A percentile compares a stretch with the other conserved stretches of the same genome.
Evolutionary conservation across 306 rosid genomes (phyloP).

Genomic region (Betula pendula): DNA sequence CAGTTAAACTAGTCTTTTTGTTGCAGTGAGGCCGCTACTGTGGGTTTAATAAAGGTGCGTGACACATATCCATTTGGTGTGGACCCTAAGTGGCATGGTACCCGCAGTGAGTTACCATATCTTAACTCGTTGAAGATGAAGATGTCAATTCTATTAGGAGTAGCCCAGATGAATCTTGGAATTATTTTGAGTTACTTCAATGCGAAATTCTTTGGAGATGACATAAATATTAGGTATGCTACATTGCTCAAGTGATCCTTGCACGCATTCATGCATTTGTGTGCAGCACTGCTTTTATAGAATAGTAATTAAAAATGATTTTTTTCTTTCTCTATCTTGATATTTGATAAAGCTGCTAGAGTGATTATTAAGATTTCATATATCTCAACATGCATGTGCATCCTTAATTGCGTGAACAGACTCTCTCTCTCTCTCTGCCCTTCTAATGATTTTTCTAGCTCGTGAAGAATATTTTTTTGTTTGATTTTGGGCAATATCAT

Average conservation of each 20-base stretch:
- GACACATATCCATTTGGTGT: constrained; percentile 90
- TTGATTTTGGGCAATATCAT: neutral
- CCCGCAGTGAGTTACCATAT: constrained; percentile 91
- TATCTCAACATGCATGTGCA: neutral
- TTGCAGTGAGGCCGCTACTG: constrained; percentile 62
- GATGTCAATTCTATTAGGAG: constrained; percentile 95
- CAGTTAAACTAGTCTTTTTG: constrained; percentile 9
- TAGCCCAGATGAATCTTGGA: constrained; percentile 98
- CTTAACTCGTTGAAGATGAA: constrained; percentile 98
- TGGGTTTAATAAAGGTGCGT: constrained; percentile 77
- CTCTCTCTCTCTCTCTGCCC: neutral
- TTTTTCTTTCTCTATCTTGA: neutral
- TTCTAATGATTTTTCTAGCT: neutral
- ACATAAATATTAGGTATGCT: constrained; percentile 60
- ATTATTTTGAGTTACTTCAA: constrained; percentile 80
- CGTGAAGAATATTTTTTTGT: neutral
- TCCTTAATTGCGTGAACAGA: neutral
- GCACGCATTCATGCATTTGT: constrained; percentile 7
- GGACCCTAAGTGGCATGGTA: constrained; percentile 97
- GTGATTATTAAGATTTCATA: neutral
- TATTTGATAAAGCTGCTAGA: constrained; percentile 5
- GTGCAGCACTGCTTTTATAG: neutral
- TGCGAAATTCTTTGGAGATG: constrained; percentile 60
- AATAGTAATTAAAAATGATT: neutral
- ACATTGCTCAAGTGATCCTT: constrained; percentile 2